Conservation (phyloP, 352 stramenopile genomes). For the Stramenopiles sp. region DNA sequence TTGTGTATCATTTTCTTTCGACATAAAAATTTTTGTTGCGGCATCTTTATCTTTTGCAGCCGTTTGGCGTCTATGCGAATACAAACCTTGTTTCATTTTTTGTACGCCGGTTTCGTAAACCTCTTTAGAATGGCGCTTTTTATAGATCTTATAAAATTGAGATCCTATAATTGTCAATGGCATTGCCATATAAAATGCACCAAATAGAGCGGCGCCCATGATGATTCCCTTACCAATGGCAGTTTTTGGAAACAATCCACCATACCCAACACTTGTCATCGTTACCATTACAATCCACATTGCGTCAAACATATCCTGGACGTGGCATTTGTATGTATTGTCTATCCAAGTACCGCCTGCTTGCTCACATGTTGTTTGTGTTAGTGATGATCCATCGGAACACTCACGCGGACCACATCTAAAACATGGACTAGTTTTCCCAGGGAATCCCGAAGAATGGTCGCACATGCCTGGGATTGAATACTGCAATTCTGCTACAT, state of each 20-base stretch:
- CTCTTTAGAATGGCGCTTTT: no score
- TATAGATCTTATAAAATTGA: not conserved
- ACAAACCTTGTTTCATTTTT: no score
- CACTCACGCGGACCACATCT: not conserved
- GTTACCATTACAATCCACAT: constrained; percentile 41
- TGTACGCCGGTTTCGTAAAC: no score
- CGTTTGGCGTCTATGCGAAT: no score
- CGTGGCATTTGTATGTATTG: not conserved
- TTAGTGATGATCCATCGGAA: not conserved
- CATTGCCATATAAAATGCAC: constrained; percentile 55
- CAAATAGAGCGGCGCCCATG: constrained; percentile 40
- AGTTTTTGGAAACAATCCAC: constrained; percentile 54
- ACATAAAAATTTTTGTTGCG: no score
- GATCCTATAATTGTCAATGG: constrained; percentile 58
- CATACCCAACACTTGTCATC: constrained; percentile 69
- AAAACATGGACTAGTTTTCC: no score
- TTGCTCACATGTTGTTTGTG: no score
- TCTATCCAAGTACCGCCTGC: not conserved
- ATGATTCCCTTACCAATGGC: constrained; percentile 41
- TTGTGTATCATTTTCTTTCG: no score
- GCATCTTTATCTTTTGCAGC: no score
- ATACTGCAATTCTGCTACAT: not conserved
- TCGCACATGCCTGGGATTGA: no score
- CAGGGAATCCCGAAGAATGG: no score
- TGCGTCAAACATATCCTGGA: not conserved